A percentile compares a stretch with the other conserved stretches of the same genome.
Evolutionary conservation across 768 basidiomycete species (phyloP).

Genomic region (Dioszegia hungarica): DNA sequence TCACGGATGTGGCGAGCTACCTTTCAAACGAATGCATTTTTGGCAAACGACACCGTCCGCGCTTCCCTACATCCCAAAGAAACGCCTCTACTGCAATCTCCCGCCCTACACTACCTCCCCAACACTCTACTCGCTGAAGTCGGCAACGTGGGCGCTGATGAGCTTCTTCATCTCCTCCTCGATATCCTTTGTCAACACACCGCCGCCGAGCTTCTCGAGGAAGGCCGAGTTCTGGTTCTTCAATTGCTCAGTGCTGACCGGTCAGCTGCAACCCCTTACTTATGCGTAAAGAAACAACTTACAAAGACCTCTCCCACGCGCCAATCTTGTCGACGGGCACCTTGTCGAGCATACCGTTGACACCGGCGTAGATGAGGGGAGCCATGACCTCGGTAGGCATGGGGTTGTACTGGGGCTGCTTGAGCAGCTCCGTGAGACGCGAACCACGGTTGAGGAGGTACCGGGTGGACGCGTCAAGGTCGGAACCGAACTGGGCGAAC

Average conservation of each 20-base stretch:
- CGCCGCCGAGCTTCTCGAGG: conserved; percentile 76
- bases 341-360: conserved; percentile 95
- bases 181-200: conserved; percentile 76
- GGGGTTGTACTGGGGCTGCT: conserved; percentile 89
- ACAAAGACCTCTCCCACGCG: conserved; percentile 53
- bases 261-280: not conserved
- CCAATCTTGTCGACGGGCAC: conserved; percentile 87
- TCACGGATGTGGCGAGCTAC: no score
- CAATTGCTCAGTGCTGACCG: conserved; percentile 68
- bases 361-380: conserved; percentile 98
- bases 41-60: not conserved
- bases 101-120: not conserved
- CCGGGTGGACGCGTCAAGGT: conserved; percentile 97
- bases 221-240: conserved; percentile 66
- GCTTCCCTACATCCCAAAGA: no score
- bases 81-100: no score
- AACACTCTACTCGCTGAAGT: conserved; percentile 42
- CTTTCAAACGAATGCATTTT: conserved; percentile 1
- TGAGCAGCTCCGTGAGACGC: conserved; percentile 85
- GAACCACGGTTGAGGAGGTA: conserved; percentile 98
- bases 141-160: conserved; percentile 45
- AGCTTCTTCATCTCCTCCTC: conserved; percentile 65
- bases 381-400: conserved; percentile 93
- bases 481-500: conserved; percentile 92
- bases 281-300: conserved; percentile 64